Evolutionary conservation across 345 rosid genomes (phyloP), one percentile per base, ranked within the genome.

Genomic region (Sisymbrium altissimum): DNA sequence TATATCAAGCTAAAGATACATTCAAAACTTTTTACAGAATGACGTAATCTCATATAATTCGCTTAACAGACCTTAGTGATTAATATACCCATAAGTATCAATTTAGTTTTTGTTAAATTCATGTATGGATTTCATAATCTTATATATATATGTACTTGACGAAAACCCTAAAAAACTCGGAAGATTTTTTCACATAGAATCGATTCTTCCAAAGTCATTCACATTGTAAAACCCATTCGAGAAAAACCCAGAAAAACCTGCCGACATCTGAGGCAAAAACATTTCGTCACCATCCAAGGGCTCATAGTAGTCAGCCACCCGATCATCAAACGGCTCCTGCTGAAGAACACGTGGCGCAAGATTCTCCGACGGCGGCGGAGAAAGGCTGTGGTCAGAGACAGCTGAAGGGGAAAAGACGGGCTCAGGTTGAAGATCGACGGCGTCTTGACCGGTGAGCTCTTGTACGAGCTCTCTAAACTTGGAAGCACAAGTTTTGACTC

Each of bases 361-460:
- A 79, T 55, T 32, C 77, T 19, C 53, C 70, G 46, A 40, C 17
- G 53, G 80, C 79, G 57, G 80, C 72, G 78, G 81, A 71, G 82
- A 21, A 83, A 70, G 40, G 53, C 13, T 41, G 7, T 50, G n/a
- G 41, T 77, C 72, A 9, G 83, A 79, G 10, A 83, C 60, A n/a
- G 53, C 6, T 4, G 76, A 45, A 0, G 72, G 17, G 14, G 57
- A 70, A 17, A 57, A 57, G 9, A 18, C 33, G 0, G 56, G 41
- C 4, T 67, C 81, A 38, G 61, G 60, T 59, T 62, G 74, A 27
- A 64, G 53, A 35, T 93, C 93, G 14, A 96, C 89, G 68, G 97
- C 90, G 74, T 92, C 87, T 68, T 88, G 87, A 0, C 97, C 96
- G 10, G 97, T 92, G 64, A 92, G 97, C 54, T 89, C 88, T 73